Conservation (phyloP, 805 yeast genomes). For the Sungouiozyma intestinalis region DNA sequence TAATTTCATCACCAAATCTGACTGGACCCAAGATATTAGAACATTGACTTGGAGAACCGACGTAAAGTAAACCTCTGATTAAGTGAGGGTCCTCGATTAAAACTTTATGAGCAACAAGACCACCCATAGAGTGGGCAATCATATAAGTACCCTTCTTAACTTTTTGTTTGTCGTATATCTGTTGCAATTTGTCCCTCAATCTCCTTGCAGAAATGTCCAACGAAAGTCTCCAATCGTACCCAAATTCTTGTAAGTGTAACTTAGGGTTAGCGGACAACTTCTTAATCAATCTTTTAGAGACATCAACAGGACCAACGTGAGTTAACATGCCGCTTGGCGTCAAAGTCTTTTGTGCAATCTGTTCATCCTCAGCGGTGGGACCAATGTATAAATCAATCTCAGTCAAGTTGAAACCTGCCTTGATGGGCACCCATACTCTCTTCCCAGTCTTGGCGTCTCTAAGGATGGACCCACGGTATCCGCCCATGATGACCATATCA, state of each 20-base stretch:
- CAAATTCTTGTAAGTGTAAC: slow-evolving; percentile 58
- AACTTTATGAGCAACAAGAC: slow-evolving; percentile 71
- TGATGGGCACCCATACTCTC: slow-evolving; percentile 78
- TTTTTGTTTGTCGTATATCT: slow-evolving; percentile 31
- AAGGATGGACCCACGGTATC: slow-evolving; percentile 75
- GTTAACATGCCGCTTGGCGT: slow-evolving; percentile 69
- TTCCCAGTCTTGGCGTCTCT: slow-evolving; percentile 53
- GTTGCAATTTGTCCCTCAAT: slow-evolving; percentile 37
- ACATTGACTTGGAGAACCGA: slow-evolving; percentile 77
- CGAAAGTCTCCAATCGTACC: slow-evolving; percentile 91
- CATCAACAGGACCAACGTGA: slow-evolving; percentile 82
- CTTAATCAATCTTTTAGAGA: slow-evolving; percentile 50
- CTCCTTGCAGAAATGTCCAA: slow-evolving; percentile 44
- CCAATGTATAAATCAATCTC: slow-evolving; percentile 65
- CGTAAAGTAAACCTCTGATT: slow-evolving; percentile 68
- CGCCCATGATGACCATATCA: slow-evolving; percentile 73
- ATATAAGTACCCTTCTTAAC: slow-evolving; percentile 46
- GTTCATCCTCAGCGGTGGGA: slow-evolving; percentile 62
- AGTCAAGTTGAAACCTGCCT: slow-evolving; percentile 70
- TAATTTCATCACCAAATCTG: slow-evolving; percentile 68
- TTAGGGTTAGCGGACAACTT: slow-evolving; percentile 45
- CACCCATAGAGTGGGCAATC: slow-evolving; percentile 94
- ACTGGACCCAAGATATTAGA: slow-evolving; percentile 81
- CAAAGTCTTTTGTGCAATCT: slow-evolving; percentile 39
- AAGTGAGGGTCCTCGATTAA: slow-evolving; percentile 57